Evolutionary conservation across 768 basidiomycete genomes (phyloP).

Genomic region (Boletus speciosus): DNA sequence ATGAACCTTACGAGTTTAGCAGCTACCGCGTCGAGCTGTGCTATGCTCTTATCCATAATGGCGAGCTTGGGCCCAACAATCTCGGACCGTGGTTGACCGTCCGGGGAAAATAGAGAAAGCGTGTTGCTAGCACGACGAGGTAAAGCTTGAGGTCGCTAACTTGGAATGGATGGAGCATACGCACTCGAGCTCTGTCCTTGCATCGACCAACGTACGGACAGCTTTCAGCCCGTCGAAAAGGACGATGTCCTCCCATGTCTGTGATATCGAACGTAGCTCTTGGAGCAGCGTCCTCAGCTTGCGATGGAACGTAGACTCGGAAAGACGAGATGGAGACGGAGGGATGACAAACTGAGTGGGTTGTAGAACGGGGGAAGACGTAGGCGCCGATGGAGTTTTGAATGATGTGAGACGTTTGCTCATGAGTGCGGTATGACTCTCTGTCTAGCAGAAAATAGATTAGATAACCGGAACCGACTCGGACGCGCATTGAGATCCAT

Average conservation of each 20-base stretch:
- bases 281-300: conserved; percentile 65
- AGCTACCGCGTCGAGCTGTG: conserved; percentile 55
- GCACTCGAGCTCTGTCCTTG: conserved; percentile 83
- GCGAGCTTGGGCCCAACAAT: conserved; percentile 64
- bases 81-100: conserved; percentile 52
- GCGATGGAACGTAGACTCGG: conserved; percentile 79
- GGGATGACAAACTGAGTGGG: conserved; percentile 36
- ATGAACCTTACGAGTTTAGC: conserved; percentile 57
- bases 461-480: conserved; percentile 2
- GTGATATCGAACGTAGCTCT: conserved; percentile 58
- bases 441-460: conserved; percentile 18
- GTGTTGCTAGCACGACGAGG: conserved; percentile 48
- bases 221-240: conserved; percentile 75
- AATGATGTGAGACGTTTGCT: conserved; percentile 70
- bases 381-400: conserved; percentile 73
- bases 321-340: conserved; percentile 38
- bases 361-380: conserved; percentile 57
- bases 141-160: background rate
- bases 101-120: conserved; percentile 49
- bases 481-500: no score
- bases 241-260: conserved; percentile 84
- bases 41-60: conserved; percentile 63
- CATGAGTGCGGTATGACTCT: conserved; percentile 28
- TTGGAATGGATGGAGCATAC: conserved; percentile 26
- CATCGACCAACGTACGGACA: conserved; percentile 66